These are phyloP conservation scores for Nepenthes alata DNA, from an alignment of 179 eudicot species.

Conservation along the genomic window DNA sequence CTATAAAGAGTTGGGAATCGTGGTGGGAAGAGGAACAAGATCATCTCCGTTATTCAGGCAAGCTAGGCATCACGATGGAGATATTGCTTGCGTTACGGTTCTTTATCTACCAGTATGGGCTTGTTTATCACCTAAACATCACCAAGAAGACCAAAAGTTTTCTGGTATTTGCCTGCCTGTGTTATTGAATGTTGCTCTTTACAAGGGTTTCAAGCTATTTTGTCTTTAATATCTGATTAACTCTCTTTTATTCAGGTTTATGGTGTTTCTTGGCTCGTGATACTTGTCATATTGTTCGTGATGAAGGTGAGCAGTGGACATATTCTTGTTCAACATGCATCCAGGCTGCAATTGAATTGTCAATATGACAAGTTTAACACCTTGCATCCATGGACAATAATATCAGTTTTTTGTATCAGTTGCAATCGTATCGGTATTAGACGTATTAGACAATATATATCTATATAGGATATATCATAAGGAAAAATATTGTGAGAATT, in stretches of 20 bases:
- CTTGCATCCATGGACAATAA: no score
- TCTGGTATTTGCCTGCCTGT: conserved; percentile 10
- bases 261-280: conserved; percentile 35
- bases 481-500: no score
- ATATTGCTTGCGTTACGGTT: conserved; percentile 26
- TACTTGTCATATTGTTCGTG: conserved; percentile 17
- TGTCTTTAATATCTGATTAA: not conserved
- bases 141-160: conserved; percentile 20
- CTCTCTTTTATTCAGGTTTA: conserved; percentile 21
- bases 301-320: conserved; percentile 16
- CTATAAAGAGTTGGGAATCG: conserved; percentile 43
- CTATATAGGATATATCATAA: no score
- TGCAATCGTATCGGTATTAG: no score
- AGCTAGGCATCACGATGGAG: conserved; percentile 19
- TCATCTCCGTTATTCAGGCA: conserved; percentile 24
- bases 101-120: conserved; percentile 35
- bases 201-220: not conserved
- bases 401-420: no score
- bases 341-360: no score
- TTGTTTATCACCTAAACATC: conserved; percentile 22
- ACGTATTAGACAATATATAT: no score
- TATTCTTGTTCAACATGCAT: not conserved
- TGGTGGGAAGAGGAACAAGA: conserved; percentile 43
- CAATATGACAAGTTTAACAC: no score
- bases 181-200: not conserved